These are phyloP conservation scores for Ophiocordyceps camponoti-leonardi DNA, from an alignment of 2,329 filamentous ascomycete species.

Conservation along the genomic window DNA sequence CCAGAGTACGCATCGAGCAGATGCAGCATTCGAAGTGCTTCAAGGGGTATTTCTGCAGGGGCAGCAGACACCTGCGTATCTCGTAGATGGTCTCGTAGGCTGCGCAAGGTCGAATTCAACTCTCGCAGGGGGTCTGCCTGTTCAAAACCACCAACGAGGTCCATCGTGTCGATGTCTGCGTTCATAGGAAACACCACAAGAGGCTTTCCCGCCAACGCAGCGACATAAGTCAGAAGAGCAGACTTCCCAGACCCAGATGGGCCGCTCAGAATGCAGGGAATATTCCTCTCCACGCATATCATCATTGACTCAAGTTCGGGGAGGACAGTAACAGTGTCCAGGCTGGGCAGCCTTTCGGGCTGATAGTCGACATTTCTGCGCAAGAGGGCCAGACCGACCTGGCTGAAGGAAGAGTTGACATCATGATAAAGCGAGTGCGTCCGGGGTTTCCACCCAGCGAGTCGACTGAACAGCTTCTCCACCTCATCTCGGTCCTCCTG, in stretches of 20 bases:
- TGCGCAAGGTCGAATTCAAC: constrained; percentile 37
- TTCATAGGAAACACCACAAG: constrained; percentile 80
- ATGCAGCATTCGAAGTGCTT: constrained; percentile 32
- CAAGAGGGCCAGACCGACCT: constrained; percentile 65
- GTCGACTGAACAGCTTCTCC: constrained; percentile 44
- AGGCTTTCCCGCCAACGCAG: constrained; percentile 58
- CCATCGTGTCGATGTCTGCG: constrained; percentile 90
- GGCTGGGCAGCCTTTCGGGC: constrained; percentile 29
- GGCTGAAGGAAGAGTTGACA: constrained; percentile 45
- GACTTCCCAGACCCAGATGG: constrained; percentile 79
- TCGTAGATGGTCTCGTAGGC: constrained; percentile 33
- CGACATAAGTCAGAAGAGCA: constrained; percentile 59
- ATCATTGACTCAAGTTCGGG: constrained; percentile 71
- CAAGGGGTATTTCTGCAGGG: constrained; percentile 25
- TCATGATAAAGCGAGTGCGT: constrained; percentile 56
- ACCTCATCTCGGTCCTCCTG: constrained; percentile 49
- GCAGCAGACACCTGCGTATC: constrained; percentile 28
- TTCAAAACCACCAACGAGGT: constrained; percentile 91
- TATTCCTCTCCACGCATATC: constrained; percentile 68
- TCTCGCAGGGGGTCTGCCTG: constrained; percentile 72
- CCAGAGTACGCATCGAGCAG: constrained; percentile 25
- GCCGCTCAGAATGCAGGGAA: constrained; percentile 81
- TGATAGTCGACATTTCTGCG: constrained; percentile 38
- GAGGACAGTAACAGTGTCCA: constrained; percentile 39
- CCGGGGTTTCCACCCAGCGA: constrained; percentile 37